Base-by-base conservation (phyloP, 2,329 filamentous ascomycete species). In the Calonectria pauciramosa region DNA sequence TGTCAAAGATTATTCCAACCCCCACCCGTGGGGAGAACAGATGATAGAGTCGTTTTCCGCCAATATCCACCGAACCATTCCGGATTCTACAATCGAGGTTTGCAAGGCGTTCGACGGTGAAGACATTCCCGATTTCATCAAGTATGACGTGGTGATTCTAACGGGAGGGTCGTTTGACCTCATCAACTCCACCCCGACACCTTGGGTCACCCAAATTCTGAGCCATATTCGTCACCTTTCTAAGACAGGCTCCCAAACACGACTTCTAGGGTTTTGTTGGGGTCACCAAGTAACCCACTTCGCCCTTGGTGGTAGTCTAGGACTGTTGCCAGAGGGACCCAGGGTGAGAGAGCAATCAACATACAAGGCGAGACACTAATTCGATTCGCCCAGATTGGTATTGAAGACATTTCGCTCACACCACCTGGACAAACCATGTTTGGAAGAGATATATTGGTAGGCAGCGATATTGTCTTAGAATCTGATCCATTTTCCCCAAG, bases 91-190 rank as follows among this genome's bases (percentile, higher is more conserved):
- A 32, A 36, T 73, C 4, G 60, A 66, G 6, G 59, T 73, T 34
- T 73, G 47, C 30, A 34, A 56, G 5, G 51, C 67, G 6, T 32
- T 51, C 8, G 44, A 49, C 14, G 59, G 54, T 6, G 66, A 60
- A 16, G 28, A 26, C 4, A 26, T 73, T 34, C 71, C 71, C 7
- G 47, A 51, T 11, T 44, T 60, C 11, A 28, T 26, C 20, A 20
- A 70, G n/a, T 70, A 63, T 30, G 47, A 70, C 23, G 49, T 44
- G 18, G 59, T 73, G 34, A 73, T 73, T 54, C 36, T 73, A 3
- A 67, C 71, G 18, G 71, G 71, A n/a, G 71, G 71, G 13, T n/a
- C 44, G 5, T 73, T 70, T 60, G 47, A 73, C 20, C 67, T 73
- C 9, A 68, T 36, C n/a, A 28, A 51, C 16, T 34, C 59, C 13